Evolutionary conservation across 306 rosid genomes (phyloP), one percentile per base, ranked within the genome.

Genomic region (Sechiopsis laciniata): DNA sequence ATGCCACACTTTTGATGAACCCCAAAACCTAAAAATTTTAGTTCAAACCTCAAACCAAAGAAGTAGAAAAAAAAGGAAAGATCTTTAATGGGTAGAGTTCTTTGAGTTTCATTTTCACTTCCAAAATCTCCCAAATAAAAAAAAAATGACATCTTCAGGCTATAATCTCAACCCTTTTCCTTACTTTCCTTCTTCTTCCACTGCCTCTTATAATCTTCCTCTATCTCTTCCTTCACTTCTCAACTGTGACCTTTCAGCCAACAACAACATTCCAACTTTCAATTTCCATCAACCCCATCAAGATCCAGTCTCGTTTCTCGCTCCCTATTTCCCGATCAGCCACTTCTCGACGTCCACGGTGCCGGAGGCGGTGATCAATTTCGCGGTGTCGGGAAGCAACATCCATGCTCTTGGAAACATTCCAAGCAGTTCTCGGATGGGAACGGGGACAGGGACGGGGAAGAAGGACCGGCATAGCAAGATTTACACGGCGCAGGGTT

Each of bases 381-480:
- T 69, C 3, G 42, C 74, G 1, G 74, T 52, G 3, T n/a, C 74
- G 0, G 71, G 52, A 16, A 70, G 29, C 60, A 70, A 52, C 70
- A 52, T 70, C 20, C 60, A 32, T 50, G 42, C 74, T 50, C 58
- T 69, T 0, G 59, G 59, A 2, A 29, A 24, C 20, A 51, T 69
- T 37, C 74, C 74, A 12, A 51, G 56, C 7, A 56, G 22, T 13
- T 11, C 58, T 61, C 46, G 67, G 6, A 19, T 19, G 19, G 46
- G 46, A 80, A 78, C 84, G 82, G 16, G 73, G 21, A 20, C 82
- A 0, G 37, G 59, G 8, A 90, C 84, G 82, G 19, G 60, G 7
- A 94, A 86, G 88, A 94, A 89, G 76, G 96, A 94, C 7, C 82
- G 91, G 48, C 99, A 94, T 81, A 90, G 96, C 81, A 94, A 94